phyloP scores from a whole-genome alignment of 2,329 filamentous ascomycete genomes.

The Alternaria ethzedia region DNA sequence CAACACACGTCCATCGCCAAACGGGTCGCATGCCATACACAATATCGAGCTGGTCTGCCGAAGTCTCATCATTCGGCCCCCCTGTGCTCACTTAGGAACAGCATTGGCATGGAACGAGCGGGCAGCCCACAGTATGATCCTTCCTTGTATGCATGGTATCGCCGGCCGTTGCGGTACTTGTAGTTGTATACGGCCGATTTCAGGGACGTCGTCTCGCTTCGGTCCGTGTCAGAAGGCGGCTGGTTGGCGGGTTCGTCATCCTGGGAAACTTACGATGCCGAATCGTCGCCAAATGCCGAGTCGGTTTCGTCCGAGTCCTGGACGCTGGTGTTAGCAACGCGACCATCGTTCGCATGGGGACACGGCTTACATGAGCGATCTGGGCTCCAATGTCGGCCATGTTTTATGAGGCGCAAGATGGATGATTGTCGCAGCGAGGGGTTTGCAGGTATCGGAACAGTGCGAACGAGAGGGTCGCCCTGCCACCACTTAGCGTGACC shows the following conservation, averaged over 20 bases:
- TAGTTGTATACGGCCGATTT: conserved; percentile 34
- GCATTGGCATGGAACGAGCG: background rate
- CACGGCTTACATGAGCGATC: conserved; percentile 19
- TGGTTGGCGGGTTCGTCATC: background rate
- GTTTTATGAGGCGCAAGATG: background rate
- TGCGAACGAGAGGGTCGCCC: background rate
- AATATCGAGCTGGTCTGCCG: conserved; percentile 50
- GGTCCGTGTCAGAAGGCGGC: conserved; percentile 2
- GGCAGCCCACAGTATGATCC: conserved; percentile 31
- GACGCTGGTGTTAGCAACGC: conserved; percentile 1
- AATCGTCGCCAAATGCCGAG: conserved; percentile 27
- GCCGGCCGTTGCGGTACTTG: conserved; percentile 36
- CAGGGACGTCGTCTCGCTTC: conserved; percentile 31
- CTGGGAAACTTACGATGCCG: conserved; percentile 19
- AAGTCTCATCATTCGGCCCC: conserved; percentile 46
- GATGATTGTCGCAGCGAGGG: background rate
- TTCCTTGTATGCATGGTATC: conserved; percentile 38
- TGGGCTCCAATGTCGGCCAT: conserved; percentile 27
- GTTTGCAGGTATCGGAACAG: background rate
- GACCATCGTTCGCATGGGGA: background rate
- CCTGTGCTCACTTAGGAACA: conserved; percentile 13
- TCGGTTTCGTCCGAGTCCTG: conserved; percentile 26
- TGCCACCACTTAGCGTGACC: background rate
- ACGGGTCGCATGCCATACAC: conserved; percentile 22
- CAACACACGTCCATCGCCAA: background rate